Base-by-base conservation (phyloP, 805 yeast species). In the Clavispora carvajalis region DNA sequence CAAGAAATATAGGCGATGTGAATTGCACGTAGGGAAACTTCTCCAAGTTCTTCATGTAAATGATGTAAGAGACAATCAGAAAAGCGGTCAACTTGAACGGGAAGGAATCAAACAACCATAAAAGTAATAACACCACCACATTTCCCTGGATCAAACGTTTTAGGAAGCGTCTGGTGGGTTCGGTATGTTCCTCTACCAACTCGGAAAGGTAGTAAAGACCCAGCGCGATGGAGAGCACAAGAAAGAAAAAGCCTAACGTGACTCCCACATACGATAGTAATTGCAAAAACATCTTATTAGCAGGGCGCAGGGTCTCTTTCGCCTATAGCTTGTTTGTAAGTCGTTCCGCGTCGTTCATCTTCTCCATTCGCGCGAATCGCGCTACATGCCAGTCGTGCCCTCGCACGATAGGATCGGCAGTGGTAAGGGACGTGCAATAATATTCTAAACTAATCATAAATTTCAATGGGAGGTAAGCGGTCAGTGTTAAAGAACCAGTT, bases 401-500 rank as follows among this genome's bases (percentile, higher is more conserved):
- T 15, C n/a, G 31, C 16, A 28, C 31, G 19, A 7, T 7, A 8
- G 12, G 5, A 15, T n/a, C 29, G 7, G 26, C 26, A n/a, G 13
- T n/a, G 7, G 7, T 11, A n/a, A n/a, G 2, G 13, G 15, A 3
- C 18, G 19, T 28, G 31, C 19, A 28, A 28, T 28, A 13, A 11
- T 15, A 15, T 11, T 3, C 23, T 16, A 33, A 21, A 13, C 25
- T 37, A 52, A 24, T 51, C 52, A 59, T 85, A 93, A 39, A 93
- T 91, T 57, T 93, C 98, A 41, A 93, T 79, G 1, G 99, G 99
- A 5, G 98, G 96, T 21, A 93, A 69, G 54, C 95, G 79, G 57
- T 93, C 99, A 37, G 95, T 82, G 53, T 83, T 87, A 68, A 87
- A 90, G 59, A 89, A 90, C 98, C 98, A 91, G 57, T 95, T 93